These are phyloP conservation scores for Xylariaceae sp. DNA, from an alignment of 2,329 filamentous ascomycete genomes.

Conservation along the genomic window DNA sequence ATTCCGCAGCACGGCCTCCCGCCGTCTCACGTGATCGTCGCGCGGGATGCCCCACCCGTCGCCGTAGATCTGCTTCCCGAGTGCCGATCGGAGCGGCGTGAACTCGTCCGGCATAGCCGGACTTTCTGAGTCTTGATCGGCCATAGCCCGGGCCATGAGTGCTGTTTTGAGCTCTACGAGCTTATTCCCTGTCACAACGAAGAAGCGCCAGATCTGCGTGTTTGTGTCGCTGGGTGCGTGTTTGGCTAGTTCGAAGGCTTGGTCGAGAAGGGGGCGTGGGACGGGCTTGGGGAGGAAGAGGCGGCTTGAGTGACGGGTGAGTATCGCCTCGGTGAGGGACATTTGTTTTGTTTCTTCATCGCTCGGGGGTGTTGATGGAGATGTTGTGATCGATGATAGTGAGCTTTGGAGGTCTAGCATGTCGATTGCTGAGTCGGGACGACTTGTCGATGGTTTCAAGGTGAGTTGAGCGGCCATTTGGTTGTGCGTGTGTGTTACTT, in stretches of 20 bases:
- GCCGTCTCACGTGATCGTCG: conserved; percentile 13
- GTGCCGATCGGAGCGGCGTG: conserved; percentile 11
- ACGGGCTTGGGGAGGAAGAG: conserved; percentile 12
- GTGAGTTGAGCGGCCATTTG: neutral
- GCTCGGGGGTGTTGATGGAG: neutral
- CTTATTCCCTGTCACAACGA: conserved; percentile 11
- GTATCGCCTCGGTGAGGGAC: conserved; percentile 20
- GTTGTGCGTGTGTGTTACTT: neutral
- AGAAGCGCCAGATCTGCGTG: conserved; percentile 22
- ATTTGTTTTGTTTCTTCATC: conserved; percentile 1
- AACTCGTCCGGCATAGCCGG: conserved; percentile 9
- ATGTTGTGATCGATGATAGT: neutral
- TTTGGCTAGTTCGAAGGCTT: conserved; percentile 12
- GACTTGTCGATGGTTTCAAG: neutral
- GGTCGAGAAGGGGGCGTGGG: conserved; percentile 7
- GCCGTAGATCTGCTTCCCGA: conserved; percentile 19
- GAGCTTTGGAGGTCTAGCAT: neutral
- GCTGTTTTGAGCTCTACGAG: conserved; percentile 10
- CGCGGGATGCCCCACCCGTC: conserved; percentile 18
- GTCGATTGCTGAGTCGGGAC: neutral
- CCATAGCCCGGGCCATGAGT: conserved; percentile 4
- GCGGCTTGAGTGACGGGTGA: conserved; percentile 18
- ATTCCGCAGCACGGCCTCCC: conserved; percentile 19
- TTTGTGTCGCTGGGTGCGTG: conserved; percentile 23
- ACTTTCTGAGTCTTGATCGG: conserved; percentile 2